A percentile compares a stretch with the other conserved stretches of the same genome.
phyloP scores from a whole-genome alignment of 2,329 filamentous ascomycete species.

The Diaporthe longicolla region DNA sequence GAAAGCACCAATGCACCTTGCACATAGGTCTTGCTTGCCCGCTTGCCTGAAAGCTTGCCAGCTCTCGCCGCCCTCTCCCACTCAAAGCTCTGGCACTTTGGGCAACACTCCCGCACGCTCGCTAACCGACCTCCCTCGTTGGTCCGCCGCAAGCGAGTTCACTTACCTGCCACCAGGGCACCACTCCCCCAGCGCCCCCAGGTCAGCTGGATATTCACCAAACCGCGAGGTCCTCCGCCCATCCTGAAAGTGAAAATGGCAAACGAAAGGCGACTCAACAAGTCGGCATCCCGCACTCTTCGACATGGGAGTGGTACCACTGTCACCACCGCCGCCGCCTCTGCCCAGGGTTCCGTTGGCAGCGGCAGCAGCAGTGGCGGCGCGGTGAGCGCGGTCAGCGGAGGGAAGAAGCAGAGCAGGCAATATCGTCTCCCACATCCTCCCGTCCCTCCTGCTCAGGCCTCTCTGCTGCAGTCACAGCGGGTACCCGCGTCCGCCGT shows the following conservation, averaged over 20 bases:
- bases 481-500: slow-evolving; percentile 32
- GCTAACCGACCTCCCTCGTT: slow-evolving; percentile 36
- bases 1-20: slow-evolving; percentile 14
- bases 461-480: slow-evolving; percentile 34
- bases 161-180: slow-evolving; percentile 9
- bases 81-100: slow-evolving; percentile 1
- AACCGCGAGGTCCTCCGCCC: background rate
- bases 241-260: slow-evolving; percentile 29
- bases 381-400: background rate
- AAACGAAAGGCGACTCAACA: slow-evolving; percentile 31
- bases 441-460: slow-evolving; percentile 28
- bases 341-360: background rate
- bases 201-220: background rate
- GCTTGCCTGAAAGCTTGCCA: slow-evolving; percentile 26
- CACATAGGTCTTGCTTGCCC: slow-evolving; percentile 11
- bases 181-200: background rate
- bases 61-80: background rate
- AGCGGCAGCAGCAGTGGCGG: background rate
- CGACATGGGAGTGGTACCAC: slow-evolving; percentile 9
- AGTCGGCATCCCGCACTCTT: slow-evolving; percentile 26
- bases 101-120: slow-evolving; percentile 20
- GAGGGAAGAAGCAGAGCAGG: slow-evolving; percentile 34
- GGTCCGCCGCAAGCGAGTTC: slow-evolving; percentile 29
- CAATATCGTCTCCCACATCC: slow-evolving; percentile 24
- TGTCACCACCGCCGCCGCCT: background rate